Evolutionary conservation across 768 basidiomycete genomes (phyloP).

Genomic region (Mycena rebaudengoi): DNA sequence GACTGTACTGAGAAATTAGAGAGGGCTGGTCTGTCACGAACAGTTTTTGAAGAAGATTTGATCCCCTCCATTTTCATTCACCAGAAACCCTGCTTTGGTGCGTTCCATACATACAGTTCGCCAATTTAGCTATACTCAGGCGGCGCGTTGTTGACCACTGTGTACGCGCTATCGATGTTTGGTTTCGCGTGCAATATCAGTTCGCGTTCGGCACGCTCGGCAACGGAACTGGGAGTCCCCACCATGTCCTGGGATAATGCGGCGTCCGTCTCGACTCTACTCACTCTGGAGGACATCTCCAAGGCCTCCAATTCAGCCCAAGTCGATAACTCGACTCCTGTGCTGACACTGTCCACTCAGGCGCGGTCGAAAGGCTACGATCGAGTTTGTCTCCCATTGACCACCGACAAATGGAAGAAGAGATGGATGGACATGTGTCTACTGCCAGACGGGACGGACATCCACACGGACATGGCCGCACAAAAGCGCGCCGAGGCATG

Average conservation of each 20-base stretch:
- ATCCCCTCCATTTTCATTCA: no score
- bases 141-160: conserved; percentile 12
- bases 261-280: conserved; percentile 46
- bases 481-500: conserved; percentile 84
- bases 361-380: conserved; percentile 77
- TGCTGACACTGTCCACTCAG: conserved; percentile 59
- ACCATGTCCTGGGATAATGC: conserved; percentile 49
- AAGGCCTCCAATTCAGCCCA: conserved; percentile 29
- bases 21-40: no score
- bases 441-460: conserved; percentile 55
- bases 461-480: conserved; percentile 49
- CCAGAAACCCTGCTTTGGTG: no score
- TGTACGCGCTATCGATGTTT: no score
- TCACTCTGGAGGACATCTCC: conserved; percentile 53
- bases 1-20: no score
- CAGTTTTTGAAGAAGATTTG: no score
- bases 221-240: not conserved
- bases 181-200: not conserved
- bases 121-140: no score
- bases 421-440: conserved; percentile 93
- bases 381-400: conserved; percentile 83
- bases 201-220: not conserved
- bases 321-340: conserved; percentile 45
- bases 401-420: conserved; percentile 84
- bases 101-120: no score